Percentiles rank a stretch among this genome's conserved stretches.
These are phyloP conservation scores for Aspergillus sergii DNA, from an alignment of 2,329 filamentous ascomycete species.

Conservation along the genomic window DNA sequence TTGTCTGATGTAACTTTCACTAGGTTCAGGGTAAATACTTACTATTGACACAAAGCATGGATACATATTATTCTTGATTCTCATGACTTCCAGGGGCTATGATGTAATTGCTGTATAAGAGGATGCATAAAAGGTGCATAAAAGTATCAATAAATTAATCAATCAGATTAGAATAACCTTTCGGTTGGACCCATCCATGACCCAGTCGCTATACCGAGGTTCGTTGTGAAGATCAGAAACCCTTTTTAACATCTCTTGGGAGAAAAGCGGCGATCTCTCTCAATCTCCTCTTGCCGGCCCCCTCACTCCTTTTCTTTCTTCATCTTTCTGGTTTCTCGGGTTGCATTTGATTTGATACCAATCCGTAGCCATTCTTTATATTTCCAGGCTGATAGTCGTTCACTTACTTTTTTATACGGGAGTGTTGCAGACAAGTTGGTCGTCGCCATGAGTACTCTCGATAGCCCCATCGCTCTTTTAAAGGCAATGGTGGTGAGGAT, in stretches of 20 bases:
- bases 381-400: not conserved
- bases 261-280: not conserved
- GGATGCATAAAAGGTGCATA: not conserved
- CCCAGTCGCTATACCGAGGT: not conserved
- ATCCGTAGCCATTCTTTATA: not conserved
- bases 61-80: not conserved
- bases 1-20: not conserved
- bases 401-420: not conserved
- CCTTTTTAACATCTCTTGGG: not conserved
- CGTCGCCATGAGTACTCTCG: slow-evolving; percentile 28
- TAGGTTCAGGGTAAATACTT: not conserved
- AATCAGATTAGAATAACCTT: not conserved
- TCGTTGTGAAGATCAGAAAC: not conserved
- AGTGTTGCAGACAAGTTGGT: not conserved
- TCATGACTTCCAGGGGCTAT: not conserved
- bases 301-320: not conserved
- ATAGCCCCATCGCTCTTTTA: slow-evolving; percentile 31
- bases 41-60: not conserved
- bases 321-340: too few relatives aligned
- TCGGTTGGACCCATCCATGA: not conserved
- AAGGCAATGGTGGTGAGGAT: slow-evolving; percentile 42
- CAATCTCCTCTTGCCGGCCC: not conserved
- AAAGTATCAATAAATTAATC: not conserved
- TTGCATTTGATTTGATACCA: not conserved
- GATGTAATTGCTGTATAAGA: not conserved